Evolutionary conservation across 257 asterid genomes (phyloP), one percentile per base, ranked within the genome.

Genomic region (Euphrasia confusa): DNA sequence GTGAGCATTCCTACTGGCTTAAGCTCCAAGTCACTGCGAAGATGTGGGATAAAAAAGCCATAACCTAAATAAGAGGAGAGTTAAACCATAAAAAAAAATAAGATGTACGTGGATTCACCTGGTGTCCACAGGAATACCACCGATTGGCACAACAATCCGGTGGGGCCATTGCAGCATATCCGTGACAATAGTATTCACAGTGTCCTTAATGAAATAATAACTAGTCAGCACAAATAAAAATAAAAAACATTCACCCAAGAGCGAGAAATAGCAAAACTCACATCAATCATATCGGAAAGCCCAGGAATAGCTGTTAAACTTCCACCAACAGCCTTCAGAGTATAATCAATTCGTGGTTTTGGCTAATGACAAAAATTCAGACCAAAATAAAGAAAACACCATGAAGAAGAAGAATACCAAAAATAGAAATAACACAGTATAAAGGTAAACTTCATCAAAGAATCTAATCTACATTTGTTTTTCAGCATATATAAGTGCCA

Each of bases 81-180:
- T 58, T 47, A 50, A 45, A 37, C 35, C 52, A 42, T 48, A 49
- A 54, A 56, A 69, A 44, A 63, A 60, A 54, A 67, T 7, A 37
- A 67, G 13, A 28, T 30, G 54, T 68, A 33, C 40, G 49, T 37
- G 26, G 61, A 68, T 54, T 72, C 67, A 92, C 99, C 97, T 92
- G 10, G 75, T 63, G 78, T 93, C 97, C 50, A 83, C 80, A 74
- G 88, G 91, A 53, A 70, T 72, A 68, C 98, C 97, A 49, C 97
- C 99, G 45, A 93, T 84, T 50, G 96, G 99, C 74, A 93, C 97
- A 71, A 93, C 97, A 72, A 93, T 93, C 68, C 99, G 77, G 83
- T 93, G 97, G 39, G 99, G 99, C 99, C 99, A 93, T 79, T 89
- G 95, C 30, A 93, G 95, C 95, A 70, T 89, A 75, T 93, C 99